A percentile compares a stretch with the other conserved stretches of the same genome.
Conservation (phyloP, 371 early-diverging fungal genomes). For the Paraphysoderma sedebokerense region DNA sequence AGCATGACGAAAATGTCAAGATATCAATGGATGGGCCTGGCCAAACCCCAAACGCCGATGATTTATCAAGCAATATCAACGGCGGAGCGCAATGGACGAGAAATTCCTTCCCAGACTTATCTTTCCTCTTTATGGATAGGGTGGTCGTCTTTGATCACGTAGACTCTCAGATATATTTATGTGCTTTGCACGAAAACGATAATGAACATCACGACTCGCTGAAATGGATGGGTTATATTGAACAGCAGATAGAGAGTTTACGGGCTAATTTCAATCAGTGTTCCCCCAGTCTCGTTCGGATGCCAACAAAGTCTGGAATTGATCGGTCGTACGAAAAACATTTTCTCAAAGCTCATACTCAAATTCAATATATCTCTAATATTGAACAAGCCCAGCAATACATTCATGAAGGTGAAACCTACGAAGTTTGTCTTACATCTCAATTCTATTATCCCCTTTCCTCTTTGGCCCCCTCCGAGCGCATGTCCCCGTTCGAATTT, state of each 20-base stretch:
- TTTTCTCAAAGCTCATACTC: slow-evolving; percentile 27
- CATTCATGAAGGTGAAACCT: slow-evolving; percentile 78
- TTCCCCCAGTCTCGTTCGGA: not conserved
- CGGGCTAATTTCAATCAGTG: slow-evolving; percentile 1
- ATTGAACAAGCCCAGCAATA: slow-evolving; percentile 39
- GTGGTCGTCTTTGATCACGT: slow-evolving; percentile 57
- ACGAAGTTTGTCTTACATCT: slow-evolving; percentile 85
- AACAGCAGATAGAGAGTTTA: not conserved
- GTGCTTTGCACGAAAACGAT: slow-evolving; percentile 12
- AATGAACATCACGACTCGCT: slow-evolving; percentile 9
- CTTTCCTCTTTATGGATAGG: slow-evolving; percentile 64
- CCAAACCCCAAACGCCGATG: too few relatives aligned
- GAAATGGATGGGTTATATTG: not conserved
- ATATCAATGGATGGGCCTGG: too few relatives aligned
- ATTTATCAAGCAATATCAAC: too few relatives aligned
- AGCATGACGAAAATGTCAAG: slow-evolving; percentile 17
- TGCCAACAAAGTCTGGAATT: not conserved
- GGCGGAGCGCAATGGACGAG: not conserved
- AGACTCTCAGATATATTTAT: slow-evolving; percentile 8
- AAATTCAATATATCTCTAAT: slow-evolving; percentile 36
- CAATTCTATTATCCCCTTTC: slow-evolving; percentile 36
- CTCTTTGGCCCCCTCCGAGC: not conserved
- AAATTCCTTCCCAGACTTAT: slow-evolving; percentile 46
- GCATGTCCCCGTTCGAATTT: slow-evolving; percentile 19
- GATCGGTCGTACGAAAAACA: slow-evolving; percentile 10